These are phyloP conservation scores for Penicillium sp. DNA, from an alignment of 2,329 filamentous ascomycete species.

Conservation along the genomic window DNA sequence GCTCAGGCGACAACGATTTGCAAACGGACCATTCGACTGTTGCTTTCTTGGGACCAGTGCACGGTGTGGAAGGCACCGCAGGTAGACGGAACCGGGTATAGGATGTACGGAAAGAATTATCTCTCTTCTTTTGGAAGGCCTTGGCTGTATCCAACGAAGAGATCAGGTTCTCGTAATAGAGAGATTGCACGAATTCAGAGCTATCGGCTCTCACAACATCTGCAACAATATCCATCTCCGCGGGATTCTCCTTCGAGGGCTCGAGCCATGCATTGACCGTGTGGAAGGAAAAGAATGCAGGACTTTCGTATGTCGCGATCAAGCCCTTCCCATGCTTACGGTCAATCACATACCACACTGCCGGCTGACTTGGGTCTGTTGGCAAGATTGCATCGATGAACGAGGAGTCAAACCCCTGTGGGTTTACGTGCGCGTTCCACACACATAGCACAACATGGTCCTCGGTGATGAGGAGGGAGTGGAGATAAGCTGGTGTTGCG, in stretches of 20 bases:
- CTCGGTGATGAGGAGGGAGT: slow-evolving; percentile 72
- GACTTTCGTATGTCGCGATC: slow-evolving; percentile 65
- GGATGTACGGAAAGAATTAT: slow-evolving; percentile 31
- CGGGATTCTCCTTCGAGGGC: slow-evolving; percentile 29
- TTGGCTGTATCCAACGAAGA: slow-evolving; percentile 52
- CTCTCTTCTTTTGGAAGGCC: slow-evolving; percentile 21
- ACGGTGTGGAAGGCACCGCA: slow-evolving; percentile 26
- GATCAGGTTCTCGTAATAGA: slow-evolving; percentile 70
- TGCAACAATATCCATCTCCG: slow-evolving; percentile 56
- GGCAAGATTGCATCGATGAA: slow-evolving; percentile 65
- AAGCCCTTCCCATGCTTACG: slow-evolving; percentile 61
- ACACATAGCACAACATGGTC: slow-evolving; percentile 72
- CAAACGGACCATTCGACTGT: slow-evolving; percentile 29
- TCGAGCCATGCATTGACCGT: slow-evolving; percentile 75
- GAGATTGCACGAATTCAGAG: slow-evolving; percentile 61
- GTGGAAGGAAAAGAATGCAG: slow-evolving; percentile 76
- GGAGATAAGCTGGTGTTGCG: slow-evolving; percentile 67
- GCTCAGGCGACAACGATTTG: slow-evolving; percentile 39
- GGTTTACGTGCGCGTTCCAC: slow-evolving; percentile 65
- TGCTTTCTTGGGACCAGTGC: slow-evolving; percentile 13
- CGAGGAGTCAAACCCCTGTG: neutral
- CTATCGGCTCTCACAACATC: slow-evolving; percentile 66
- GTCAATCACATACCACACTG: slow-evolving; percentile 74
- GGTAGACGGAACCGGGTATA: slow-evolving; percentile 42
- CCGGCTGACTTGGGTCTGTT: slow-evolving; percentile 57